Base-by-base conservation (phyloP, 192 early-diverging fungal species). In the Linnemannia exigua region DNA sequence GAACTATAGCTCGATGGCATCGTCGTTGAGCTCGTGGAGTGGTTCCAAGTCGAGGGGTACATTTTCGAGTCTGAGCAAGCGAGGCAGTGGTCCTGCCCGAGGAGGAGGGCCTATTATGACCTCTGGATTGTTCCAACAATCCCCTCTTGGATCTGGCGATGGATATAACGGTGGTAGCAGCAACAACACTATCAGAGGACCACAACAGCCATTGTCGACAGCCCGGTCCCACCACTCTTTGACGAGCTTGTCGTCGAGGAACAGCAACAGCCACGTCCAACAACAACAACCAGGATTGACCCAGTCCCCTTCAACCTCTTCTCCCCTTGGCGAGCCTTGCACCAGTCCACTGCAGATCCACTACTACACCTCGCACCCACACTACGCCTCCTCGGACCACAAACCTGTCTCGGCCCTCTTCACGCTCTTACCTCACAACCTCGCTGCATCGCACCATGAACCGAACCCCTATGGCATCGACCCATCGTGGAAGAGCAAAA, bases 331-430 rank as follows among this genome's bases (percentile, higher is more conserved):
- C 3, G 67, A 76, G 22, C 25, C 66, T 3, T 41, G 76, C 31
- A 68, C 28, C 19, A 79, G 82, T 52, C 77, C 82, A 16, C 31
- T 84, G 73, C 66, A 79, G 67, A 66, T 84, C 46, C 82, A 84
- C 28, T 84, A 84, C 35, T 89, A 89, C 76, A 81, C 77, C 12
- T 89, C 88, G 16, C 81, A 89, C 63, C 77, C 81, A 33, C 20
- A 74, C 36, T 89, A 89, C 76, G 69, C 52, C 47, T 63, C 67
- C 14, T 89, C 88, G 48, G 88, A 89, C 67, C 88, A 89, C 72
- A 89, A 89, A 74, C 88, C 88, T 12, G 85, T 89, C 44, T 87
- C 85, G 17, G 88, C 88, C 1, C 63, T 87, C 35, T 87, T 89
- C 61, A 87, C 78, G 1, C 20, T 84, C 25, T 38, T 75, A 19